Evolutionary conservation across 176 grass and related monocot genomes (phyloP).

Genomic region (Hsuehochloa calcarea): DNA sequence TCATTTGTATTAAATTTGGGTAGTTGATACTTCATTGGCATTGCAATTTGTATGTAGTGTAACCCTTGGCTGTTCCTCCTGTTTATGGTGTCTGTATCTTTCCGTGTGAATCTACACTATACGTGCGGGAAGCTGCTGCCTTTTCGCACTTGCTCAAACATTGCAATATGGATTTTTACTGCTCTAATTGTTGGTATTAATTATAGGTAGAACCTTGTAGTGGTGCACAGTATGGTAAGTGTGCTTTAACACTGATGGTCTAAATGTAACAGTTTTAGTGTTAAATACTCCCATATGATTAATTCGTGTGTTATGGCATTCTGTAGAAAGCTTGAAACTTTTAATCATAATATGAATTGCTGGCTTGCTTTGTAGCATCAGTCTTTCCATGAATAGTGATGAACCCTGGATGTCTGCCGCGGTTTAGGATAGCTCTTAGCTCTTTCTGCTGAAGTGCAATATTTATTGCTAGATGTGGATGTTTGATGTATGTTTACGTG

Average conservation of each 20-base stretch:
- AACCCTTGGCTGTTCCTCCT: background rate
- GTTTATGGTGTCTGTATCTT: background rate
- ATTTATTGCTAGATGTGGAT: constrained; percentile 11
- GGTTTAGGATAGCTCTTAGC: background rate
- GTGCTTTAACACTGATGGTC: background rate
- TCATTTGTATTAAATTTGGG: background rate
- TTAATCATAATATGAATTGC: background rate
- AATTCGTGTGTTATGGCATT: background rate
- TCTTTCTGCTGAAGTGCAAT: background rate
- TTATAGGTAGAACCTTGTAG: constrained; percentile 8
- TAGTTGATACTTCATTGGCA: background rate
- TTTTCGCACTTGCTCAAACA: background rate
- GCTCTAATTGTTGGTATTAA: background rate
- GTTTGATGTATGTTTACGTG: constrained; percentile 22
- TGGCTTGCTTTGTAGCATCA: background rate
- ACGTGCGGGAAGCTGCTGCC: background rate
- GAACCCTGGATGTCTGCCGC: background rate
- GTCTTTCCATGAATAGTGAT: background rate
- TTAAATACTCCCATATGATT: background rate
- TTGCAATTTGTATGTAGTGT: background rate
- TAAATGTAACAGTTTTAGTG: background rate
- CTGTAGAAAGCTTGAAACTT: background rate
- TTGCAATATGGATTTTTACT: background rate
- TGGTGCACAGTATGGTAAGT: background rate
- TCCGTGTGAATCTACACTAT: background rate